Conservation (phyloP, 768 basidiomycete genomes). For the Flagelloscypha sp. region DNA sequence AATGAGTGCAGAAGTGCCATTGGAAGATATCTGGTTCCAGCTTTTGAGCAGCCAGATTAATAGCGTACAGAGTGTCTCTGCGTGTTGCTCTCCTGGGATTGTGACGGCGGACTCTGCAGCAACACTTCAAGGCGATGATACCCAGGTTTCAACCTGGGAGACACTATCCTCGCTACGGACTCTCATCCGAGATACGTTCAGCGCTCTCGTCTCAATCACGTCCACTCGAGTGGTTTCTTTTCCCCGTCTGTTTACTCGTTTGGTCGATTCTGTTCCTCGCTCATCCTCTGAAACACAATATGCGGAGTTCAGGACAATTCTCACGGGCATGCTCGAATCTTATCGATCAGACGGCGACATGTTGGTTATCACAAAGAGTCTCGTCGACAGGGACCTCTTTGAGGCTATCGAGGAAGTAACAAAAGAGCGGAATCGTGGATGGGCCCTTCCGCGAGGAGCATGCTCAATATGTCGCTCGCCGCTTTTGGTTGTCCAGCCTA, state of each 20-base stretch:
- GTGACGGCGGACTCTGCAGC: constrained; percentile 8
- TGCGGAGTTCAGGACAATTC: constrained; percentile 83
- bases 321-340: constrained; percentile 92
- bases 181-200: constrained; percentile 79
- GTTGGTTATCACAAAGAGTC: constrained; percentile 72
- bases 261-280: constrained; percentile 65
- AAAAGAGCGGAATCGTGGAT: constrained; percentile 52
- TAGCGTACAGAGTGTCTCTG: constrained; percentile 63
- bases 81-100: constrained; percentile 22
- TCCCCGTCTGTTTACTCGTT: constrained; percentile 84
- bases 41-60: constrained; percentile 77
- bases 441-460: constrained; percentile 40
- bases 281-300: constrained; percentile 60
- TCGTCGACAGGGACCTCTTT: constrained; percentile 79
- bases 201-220: constrained; percentile 75
- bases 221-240: constrained; percentile 79
- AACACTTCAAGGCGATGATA: constrained; percentile 8
- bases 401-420: constrained; percentile 55
- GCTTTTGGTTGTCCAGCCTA: constrained; percentile 20
- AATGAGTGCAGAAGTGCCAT: constrained; percentile 30
- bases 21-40: constrained; percentile 88
- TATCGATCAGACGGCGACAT: constrained; percentile 91
- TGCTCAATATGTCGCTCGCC: constrained; percentile 50
- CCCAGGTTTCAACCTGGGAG: constrained; percentile 16
- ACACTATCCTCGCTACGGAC: constrained; percentile 51